Percentiles rank a stretch among this genome's conserved stretches.
These are phyloP conservation scores for Puccinia sorghi DNA, from an alignment of 1,284 basidiomycete genomes.

Conservation along the genomic window DNA sequence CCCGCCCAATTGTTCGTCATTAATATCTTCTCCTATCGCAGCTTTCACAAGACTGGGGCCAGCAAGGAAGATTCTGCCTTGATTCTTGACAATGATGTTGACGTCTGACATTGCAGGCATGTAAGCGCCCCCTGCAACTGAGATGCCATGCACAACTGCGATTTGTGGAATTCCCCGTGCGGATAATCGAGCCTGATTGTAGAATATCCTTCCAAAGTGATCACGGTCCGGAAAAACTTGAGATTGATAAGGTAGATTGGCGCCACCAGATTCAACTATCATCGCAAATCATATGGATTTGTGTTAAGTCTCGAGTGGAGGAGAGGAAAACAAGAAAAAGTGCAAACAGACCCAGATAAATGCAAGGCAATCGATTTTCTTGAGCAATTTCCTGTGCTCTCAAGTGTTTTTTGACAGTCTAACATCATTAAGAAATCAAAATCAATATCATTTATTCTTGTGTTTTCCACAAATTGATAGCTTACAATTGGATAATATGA, in stretches of 20 bases:
- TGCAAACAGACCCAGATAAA: conserved; percentile 73
- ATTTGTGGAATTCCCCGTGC: conserved; percentile 87
- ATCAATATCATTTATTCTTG: conserved; percentile 28
- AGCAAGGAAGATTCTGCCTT: conserved; percentile 92
- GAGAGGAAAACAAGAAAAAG: conserved; percentile 10
- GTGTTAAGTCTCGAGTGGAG: too few relatives aligned
- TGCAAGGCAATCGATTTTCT: conserved; percentile 84
- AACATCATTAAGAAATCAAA: conserved; percentile 2
- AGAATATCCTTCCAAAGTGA: conserved; percentile 94
- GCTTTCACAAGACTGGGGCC: conserved; percentile 93
- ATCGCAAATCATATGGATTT: not conserved
- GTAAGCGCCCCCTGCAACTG: conserved; percentile 81
- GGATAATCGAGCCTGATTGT: conserved; percentile 94
- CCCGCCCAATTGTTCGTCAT: conserved; percentile 84
- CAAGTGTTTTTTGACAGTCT: conserved; percentile 87
- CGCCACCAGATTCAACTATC: conserved; percentile 87
- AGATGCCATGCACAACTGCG: conserved; percentile 89
- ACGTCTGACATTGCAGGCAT: conserved; percentile 96
- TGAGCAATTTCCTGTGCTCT: conserved; percentile 88
- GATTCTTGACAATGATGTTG: conserved; percentile 89
- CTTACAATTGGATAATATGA: conserved; percentile 90
- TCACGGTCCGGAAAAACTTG: conserved; percentile 83
- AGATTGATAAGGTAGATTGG: conserved; percentile 86
- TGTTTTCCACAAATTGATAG: conserved; percentile 52
- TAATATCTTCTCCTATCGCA: conserved; percentile 87